Evolutionary conservation across 2,329 filamentous ascomycete genomes (phyloP).

Genomic region (Erysiphe pulchra): DNA sequence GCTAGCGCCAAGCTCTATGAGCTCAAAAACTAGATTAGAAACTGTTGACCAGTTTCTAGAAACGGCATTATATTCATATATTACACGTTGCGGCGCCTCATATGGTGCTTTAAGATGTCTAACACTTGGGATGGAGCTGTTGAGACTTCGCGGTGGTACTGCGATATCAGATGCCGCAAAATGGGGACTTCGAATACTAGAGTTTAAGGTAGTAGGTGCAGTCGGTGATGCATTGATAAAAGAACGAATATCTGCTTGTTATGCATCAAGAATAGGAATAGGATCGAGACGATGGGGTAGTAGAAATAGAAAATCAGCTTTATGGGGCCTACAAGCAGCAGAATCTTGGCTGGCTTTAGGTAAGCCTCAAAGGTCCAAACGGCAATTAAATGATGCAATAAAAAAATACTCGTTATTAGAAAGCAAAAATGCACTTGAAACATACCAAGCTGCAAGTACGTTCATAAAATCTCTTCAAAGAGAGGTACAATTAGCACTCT

Average conservation of each 20-base stretch:
- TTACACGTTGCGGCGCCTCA: slow-evolving; percentile 54
- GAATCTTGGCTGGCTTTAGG: slow-evolving; percentile 60
- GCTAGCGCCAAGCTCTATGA: slow-evolving; percentile 44
- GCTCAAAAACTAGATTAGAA: slow-evolving; percentile 54
- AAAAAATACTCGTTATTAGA: slow-evolving; percentile 26
- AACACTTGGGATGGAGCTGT: slow-evolving; percentile 51
- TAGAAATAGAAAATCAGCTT: slow-evolving; percentile 58
- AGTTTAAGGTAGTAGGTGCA: slow-evolving; percentile 46
- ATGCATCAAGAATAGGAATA: slow-evolving; percentile 43
- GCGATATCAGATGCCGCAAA: slow-evolving; percentile 66
- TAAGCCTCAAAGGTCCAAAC: slow-evolving; percentile 54
- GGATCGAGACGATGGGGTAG: slow-evolving; percentile 43
- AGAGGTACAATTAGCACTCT: slow-evolving; percentile 11
- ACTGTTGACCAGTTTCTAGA: slow-evolving; percentile 71
- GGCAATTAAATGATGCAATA: slow-evolving; percentile 45
- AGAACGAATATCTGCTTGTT: slow-evolving; percentile 69
- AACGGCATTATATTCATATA: slow-evolving; percentile 75
- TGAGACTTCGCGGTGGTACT: slow-evolving; percentile 54
- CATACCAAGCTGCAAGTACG: slow-evolving; percentile 23
- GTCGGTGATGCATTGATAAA: slow-evolving; percentile 63
- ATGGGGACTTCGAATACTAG: slow-evolving; percentile 61
- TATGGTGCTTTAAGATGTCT: slow-evolving; percentile 63
- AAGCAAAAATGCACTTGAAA: slow-evolving; percentile 23
- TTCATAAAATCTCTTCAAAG: slow-evolving; percentile 26
- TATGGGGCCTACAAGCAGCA: slow-evolving; percentile 67